phyloP scores from a whole-genome alignment of 2,329 filamentous ascomycete genomes.

The Scedosporium aurantiacum region DNA sequence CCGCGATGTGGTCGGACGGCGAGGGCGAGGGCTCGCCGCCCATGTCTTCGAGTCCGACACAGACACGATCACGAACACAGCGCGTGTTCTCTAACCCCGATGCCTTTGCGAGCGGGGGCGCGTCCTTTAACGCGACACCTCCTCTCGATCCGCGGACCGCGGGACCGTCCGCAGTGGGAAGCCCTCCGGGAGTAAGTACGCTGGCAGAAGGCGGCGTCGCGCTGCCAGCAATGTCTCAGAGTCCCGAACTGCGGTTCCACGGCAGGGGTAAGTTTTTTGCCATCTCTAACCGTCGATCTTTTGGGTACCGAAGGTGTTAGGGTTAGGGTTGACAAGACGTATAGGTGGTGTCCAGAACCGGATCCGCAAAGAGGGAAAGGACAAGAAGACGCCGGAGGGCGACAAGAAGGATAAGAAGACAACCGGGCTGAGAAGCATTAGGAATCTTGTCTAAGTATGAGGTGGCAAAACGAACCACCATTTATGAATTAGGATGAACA shows the following conservation, averaged over 20 bases:
- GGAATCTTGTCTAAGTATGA: slow-evolving; percentile 17
- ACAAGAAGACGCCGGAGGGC: slow-evolving; percentile 32
- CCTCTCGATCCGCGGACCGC: slow-evolving; percentile 21
- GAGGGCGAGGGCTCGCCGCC: slow-evolving; percentile 11
- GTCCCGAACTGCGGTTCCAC: slow-evolving; percentile 30
- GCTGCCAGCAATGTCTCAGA: not conserved
- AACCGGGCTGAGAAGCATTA: slow-evolving; percentile 19
- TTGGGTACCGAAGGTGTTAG: not conserved
- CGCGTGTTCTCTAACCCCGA: slow-evolving; percentile 35
- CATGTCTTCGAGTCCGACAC: slow-evolving; percentile 24
- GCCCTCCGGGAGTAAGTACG: not conserved
- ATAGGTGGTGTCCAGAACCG: slow-evolving; percentile 37
- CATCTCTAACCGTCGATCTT: not conserved
- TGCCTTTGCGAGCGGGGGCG: slow-evolving; percentile 24
- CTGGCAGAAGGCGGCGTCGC: not conserved
- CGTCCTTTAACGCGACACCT: not conserved
- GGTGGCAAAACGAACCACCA: not conserved
- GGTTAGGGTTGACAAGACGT: not conserved
- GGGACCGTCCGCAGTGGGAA: slow-evolving; percentile 8
- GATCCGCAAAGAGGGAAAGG: slow-evolving; percentile 36
- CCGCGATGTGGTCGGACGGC: slow-evolving; percentile 6
- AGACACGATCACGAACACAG: slow-evolving; percentile 18
- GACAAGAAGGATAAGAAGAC: slow-evolving; percentile 27
- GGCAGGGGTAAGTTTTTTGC: slow-evolving; percentile 30
- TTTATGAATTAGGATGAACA: not conserved